Evolutionary conservation across 345 rosid species (phyloP).

Genomic region (Ceriops zippeliana): DNA sequence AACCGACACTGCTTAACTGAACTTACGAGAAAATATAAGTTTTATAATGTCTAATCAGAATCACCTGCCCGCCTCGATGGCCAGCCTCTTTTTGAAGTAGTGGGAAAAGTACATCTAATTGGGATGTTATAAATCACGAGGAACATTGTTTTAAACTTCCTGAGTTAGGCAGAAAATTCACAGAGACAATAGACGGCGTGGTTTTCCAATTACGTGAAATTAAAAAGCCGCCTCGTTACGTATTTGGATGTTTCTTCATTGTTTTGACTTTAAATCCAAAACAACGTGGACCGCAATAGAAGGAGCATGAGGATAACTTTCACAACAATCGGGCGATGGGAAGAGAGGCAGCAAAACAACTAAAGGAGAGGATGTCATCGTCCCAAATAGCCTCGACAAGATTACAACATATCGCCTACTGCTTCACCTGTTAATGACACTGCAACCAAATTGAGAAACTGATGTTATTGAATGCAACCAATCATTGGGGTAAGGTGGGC

Average conservation of each 20-base stretch:
- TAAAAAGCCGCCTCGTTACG: background rate
- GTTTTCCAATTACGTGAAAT: background rate
- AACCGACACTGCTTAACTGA: no score
- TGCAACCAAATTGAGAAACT: background rate
- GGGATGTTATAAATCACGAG: no score
- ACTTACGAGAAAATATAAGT: no score
- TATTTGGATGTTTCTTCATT: background rate
- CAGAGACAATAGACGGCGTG: background rate
- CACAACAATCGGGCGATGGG: background rate
- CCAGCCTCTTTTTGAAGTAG: no score
- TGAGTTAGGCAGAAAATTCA: background rate
- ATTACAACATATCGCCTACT: background rate
- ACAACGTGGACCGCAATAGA: no score
- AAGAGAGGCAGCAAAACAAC: background rate
- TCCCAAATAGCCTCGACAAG: background rate
- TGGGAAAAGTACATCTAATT: no score
- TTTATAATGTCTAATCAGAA: no score
- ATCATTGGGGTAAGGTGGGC: no score
- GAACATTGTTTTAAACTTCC: no score
- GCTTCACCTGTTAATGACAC: background rate
- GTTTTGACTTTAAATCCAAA: no score
- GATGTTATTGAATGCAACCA: no score
- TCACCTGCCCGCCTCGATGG: no score
- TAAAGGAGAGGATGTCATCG: background rate
- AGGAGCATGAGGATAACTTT: background rate